A percentile compares a stretch with the other conserved stretches of the same genome.
Evolutionary conservation across 2,329 filamentous ascomycete species (phyloP).

Genomic region (Penicillium sp.): DNA sequence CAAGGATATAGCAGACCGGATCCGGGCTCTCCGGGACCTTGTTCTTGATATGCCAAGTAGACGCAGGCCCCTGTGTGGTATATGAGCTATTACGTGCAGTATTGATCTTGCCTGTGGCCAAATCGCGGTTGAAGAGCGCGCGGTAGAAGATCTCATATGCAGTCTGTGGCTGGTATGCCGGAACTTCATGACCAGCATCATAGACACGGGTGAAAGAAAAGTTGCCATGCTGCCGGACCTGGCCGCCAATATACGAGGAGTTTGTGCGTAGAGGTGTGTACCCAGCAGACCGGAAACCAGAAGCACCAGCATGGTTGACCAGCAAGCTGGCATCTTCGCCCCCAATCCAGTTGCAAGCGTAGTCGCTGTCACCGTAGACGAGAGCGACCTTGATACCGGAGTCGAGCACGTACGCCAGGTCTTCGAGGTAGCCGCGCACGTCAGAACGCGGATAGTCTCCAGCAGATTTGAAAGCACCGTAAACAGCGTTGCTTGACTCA

Average conservation of each 20-base stretch:
- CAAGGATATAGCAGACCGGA: conserved; percentile 48
- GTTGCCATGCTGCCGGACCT: conserved; percentile 49
- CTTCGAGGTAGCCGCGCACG: conserved; percentile 38
- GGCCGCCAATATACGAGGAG: conserved; percentile 45
- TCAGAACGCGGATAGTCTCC: conserved; percentile 51
- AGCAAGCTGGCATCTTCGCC: conserved; percentile 53
- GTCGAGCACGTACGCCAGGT: conserved; percentile 53
- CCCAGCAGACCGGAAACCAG: conserved; percentile 50
- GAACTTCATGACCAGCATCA: conserved; percentile 50
- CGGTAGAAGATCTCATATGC: conserved; percentile 56
- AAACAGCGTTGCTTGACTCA: conserved; percentile 44
- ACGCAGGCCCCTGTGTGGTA: conserved; percentile 39
- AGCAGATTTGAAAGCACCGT: conserved; percentile 45
- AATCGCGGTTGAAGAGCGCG: conserved; percentile 50
- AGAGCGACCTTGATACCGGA: conserved; percentile 57
- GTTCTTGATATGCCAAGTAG: conserved; percentile 48
- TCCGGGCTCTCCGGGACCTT: conserved; percentile 40
- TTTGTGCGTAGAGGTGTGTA: conserved; percentile 49
- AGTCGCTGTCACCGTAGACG: conserved; percentile 60
- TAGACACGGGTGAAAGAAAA: conserved; percentile 52
- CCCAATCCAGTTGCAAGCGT: conserved; percentile 57
- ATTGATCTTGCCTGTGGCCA: conserved; percentile 53
- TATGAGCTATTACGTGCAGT: conserved; percentile 39
- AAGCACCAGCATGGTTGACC: conserved; percentile 46
- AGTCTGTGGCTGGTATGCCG: conserved; percentile 56